Evolutionary conservation across 1,284 basidiomycete genomes (phyloP), one percentile per base, ranked within the genome.

Genomic region (Ustilago vetiveriae): DNA sequence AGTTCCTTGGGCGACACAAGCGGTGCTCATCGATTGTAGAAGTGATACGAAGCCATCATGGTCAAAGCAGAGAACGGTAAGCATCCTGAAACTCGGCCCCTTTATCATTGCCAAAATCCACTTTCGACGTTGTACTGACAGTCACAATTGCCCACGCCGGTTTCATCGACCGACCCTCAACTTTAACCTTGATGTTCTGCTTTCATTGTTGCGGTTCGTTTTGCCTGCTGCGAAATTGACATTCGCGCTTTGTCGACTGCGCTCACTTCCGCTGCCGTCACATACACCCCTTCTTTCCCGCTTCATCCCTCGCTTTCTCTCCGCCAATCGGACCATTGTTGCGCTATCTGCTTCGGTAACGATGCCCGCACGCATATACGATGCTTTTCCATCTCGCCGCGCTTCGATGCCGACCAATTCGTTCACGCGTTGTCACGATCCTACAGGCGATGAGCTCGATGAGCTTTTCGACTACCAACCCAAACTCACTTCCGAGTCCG

Each of bases 381-480:
- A 41, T 19, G 9, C 40, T 13, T n/a, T 22, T 9, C 26, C 24
- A 26, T 38, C 19, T 11, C 21, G n/a, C 42, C 5, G 5, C 3
- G 19, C 13, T 7, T 13, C 6, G 3, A 36, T 26, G 32, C 1
- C 44, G n/a, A 32, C 24, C 36, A 14, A 14, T 7, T 21, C 29
- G 13, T 11, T 6, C 10, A 37, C 11, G 35, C 38, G 38, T n/a
- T 19, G 23, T 24, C 21, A 17, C 37, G 17, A 17, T 22, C 21
- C 16, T 14, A 6, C 4, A 64, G 54, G 54, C 24, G 55, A 65
- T 26, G 63, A 66, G 52, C 46, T 62, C 37, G 65, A 68, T 27
- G 65, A 68, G 57, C 57, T 68, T 6, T 62, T 68, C 41, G 65
- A 68, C 23, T 47, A 55, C 23, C 52, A 45, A 17, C 43, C 48